Conservation (phyloP, 2,329 filamentous ascomycete genomes). For the Fusarium neocosmosporiellum region DNA sequence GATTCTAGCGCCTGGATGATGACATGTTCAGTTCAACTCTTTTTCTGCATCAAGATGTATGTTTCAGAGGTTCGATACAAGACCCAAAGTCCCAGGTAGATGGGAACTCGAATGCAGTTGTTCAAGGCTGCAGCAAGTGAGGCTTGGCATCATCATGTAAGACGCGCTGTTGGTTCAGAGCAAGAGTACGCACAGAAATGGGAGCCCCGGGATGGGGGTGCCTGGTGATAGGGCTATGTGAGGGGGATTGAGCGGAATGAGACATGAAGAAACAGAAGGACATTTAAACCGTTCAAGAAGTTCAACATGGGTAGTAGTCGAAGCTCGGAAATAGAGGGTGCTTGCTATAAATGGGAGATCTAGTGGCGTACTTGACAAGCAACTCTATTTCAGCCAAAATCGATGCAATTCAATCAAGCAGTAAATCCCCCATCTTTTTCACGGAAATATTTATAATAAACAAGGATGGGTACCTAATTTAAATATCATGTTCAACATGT, state of each 20-base stretch:
- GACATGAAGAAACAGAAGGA: background rate
- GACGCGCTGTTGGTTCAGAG: background rate
- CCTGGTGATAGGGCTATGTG: background rate
- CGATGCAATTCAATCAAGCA: background rate
- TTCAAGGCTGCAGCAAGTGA: background rate
- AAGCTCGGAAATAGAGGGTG: background rate
- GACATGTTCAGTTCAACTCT: background rate
- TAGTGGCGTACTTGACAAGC: background rate
- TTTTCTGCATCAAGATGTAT: background rate
- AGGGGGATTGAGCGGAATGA: background rate
- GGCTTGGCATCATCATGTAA: background rate
- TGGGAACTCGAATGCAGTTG: background rate
- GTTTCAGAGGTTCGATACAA: background rate
- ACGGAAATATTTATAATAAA: background rate
- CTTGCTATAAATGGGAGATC: background rate
- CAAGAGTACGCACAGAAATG: background rate
- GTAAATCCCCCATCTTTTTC: background rate
- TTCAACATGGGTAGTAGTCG: background rate
- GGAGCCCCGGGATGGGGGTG: background rate
- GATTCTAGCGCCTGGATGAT: no score
- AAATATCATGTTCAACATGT: background rate
- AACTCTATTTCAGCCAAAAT: background rate
- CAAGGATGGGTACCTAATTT: background rate
- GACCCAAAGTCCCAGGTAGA: background rate
- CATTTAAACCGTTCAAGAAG: background rate